Conservation (phyloP, 805 yeast species). For the Candida railenensis region DNA sequence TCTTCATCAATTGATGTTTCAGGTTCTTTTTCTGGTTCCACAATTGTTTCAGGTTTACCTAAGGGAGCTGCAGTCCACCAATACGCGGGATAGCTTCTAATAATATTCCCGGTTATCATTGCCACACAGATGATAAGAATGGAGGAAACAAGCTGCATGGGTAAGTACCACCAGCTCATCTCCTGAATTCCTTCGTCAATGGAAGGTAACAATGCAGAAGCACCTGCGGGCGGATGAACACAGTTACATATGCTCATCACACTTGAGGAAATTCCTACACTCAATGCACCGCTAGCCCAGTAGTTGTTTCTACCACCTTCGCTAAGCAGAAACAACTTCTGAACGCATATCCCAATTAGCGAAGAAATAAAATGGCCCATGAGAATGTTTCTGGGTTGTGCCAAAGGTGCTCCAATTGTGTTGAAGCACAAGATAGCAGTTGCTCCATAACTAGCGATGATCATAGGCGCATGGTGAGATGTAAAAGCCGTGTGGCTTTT, state of each 20-base stretch:
- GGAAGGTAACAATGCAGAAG: conserved; percentile 60
- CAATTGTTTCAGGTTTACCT: conserved; percentile 8
- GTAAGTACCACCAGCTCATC: conserved; percentile 68
- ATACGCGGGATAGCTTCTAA: conserved; percentile 52
- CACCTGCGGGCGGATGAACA: conserved; percentile 74
- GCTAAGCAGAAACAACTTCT: conserved; percentile 51
- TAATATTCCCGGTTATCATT: conserved; percentile 51
- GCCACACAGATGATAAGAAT: conserved; percentile 51
- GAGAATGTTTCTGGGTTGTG: conserved; percentile 62
- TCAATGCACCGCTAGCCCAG: conserved; percentile 58
- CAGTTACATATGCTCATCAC: conserved; percentile 53
- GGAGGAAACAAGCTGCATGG: conserved; percentile 50
- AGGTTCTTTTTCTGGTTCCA: not conserved
- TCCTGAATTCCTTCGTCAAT: conserved; percentile 42
- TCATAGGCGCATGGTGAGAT: conserved; percentile 43
- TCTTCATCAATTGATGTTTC: conserved; percentile 3
- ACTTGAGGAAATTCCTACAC: conserved; percentile 55
- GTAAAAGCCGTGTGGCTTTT: conserved; percentile 37
- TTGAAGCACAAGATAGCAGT: conserved; percentile 60
- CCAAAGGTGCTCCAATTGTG: conserved; percentile 53
- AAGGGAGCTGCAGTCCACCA: conserved; percentile 54
- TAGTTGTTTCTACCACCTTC: conserved; percentile 43
- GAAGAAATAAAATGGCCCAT: conserved; percentile 57
- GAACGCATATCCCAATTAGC: conserved; percentile 52
- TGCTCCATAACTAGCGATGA: conserved; percentile 63